These are phyloP conservation scores for Ceratobasidium sp. DNA, from an alignment of 1,284 basidiomycete species.

Conservation along the genomic window DNA sequence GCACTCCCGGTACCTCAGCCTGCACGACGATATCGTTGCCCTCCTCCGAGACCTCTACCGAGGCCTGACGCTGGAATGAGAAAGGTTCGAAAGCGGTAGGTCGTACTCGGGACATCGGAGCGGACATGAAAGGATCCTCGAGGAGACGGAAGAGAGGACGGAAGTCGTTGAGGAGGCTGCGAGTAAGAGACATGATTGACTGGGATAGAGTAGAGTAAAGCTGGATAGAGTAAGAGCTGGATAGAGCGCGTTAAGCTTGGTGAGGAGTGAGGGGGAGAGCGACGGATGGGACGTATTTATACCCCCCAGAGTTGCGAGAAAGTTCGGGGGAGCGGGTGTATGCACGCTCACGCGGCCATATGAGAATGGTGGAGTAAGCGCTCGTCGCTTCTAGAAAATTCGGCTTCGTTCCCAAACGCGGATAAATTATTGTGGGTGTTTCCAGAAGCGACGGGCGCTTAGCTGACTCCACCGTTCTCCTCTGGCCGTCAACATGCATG, in stretches of 20 bases:
- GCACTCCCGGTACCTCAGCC: constrained; percentile 82
- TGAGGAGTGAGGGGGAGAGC: background rate
- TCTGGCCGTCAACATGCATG: background rate
- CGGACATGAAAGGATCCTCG: constrained; percentile 68
- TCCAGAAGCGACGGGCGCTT: constrained; percentile 47
- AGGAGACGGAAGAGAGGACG: constrained; percentile 79
- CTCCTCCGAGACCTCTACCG: constrained; percentile 76
- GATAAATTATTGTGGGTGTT: background rate
- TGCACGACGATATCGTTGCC: constrained; percentile 75
- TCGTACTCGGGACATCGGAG: constrained; percentile 58
- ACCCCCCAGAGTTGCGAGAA: background rate
- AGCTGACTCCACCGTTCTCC: background rate
- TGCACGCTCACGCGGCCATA: background rate
- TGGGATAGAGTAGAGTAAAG: background rate
- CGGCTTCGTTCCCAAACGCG: no score
- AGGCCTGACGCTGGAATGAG: constrained; percentile 58
- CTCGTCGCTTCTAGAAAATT: constrained; percentile 45
- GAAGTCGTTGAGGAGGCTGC: constrained; percentile 77
- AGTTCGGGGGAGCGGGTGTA: constrained; percentile 1
- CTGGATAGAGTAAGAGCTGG: constrained; percentile 14
- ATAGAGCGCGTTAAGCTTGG: constrained; percentile 2
- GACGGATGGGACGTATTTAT: background rate
- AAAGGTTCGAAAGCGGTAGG: constrained; percentile 48
- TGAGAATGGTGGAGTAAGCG: constrained; percentile 22
- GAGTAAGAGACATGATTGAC: constrained; percentile 62